Conservation (phyloP, 805 yeast genomes). For the Lipomyces oligophaga region DNA sequence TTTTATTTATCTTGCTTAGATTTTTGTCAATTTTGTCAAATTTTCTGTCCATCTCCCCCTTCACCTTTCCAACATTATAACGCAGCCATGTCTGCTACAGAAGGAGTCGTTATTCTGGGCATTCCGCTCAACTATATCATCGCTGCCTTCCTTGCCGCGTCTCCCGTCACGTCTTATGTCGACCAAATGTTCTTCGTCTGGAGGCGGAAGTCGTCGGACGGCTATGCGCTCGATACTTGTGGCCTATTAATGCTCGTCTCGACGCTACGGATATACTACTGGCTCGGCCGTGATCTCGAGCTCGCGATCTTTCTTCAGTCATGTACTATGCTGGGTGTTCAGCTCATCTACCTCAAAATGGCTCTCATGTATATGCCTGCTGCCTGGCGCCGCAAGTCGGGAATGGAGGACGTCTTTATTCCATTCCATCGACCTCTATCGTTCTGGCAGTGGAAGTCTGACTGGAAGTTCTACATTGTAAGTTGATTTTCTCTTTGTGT, state of each 20-base stretch:
- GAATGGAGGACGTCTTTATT: conserved; percentile 22
- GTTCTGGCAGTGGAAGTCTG: conserved; percentile 86
- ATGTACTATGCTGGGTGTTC: conserved; percentile 79
- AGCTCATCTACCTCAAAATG: conserved; percentile 57
- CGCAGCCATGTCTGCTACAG: conserved; percentile 11
- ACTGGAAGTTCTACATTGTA: conserved; percentile 44
- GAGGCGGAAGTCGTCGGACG: conserved; percentile 60
- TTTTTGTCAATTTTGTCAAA: no score
- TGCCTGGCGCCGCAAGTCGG: conserved; percentile 22
- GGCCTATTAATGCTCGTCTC: conserved; percentile 84
- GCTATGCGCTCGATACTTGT: conserved; percentile 89
- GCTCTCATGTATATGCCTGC: conserved; percentile 45
- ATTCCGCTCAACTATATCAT: conserved; percentile 52
- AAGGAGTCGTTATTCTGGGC: conserved; percentile 47
- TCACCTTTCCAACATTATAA: not conserved
- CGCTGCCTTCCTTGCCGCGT: conserved; percentile 65
- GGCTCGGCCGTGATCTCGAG: conserved; percentile 76
- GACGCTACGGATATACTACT: conserved; percentile 68
- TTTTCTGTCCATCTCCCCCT: not conserved
- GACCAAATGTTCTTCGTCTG: conserved; percentile 71
- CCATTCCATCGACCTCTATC: conserved; percentile 47
- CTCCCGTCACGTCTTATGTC: conserved; percentile 85
- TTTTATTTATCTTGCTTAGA: no score
- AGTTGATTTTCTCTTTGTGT: not conserved
- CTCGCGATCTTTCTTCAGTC: conserved; percentile 74